These are phyloP conservation scores for Didymella segeticola DNA, from an alignment of 2,329 filamentous ascomycete genomes.

Conservation along the genomic window DNA sequence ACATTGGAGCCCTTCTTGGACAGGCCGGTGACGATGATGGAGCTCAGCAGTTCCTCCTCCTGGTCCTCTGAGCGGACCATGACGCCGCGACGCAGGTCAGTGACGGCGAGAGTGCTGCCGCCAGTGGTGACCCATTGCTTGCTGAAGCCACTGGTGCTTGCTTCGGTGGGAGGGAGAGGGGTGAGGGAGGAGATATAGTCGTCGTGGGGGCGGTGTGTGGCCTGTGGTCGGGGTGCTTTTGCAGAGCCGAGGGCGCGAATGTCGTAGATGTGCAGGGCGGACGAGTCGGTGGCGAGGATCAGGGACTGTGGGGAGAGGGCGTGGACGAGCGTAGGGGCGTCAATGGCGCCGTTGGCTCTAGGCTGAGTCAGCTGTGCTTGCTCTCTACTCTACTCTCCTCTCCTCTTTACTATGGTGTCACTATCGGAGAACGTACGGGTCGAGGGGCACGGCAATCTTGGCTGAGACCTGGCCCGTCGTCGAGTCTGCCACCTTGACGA, in stretches of 20 bases:
- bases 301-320: constrained; percentile 86
- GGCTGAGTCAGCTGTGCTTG: not conserved
- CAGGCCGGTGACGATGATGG: constrained; percentile 77
- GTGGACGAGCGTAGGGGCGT: constrained; percentile 82
- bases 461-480: constrained; percentile 73
- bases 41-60: constrained; percentile 89
- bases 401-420: no score
- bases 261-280: constrained; percentile 87
- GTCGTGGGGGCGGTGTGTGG: constrained; percentile 85
- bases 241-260: constrained; percentile 65
- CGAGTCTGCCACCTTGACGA: constrained; percentile 66
- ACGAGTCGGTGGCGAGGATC: constrained; percentile 88
- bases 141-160: constrained; percentile 85
- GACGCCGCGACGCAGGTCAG: constrained; percentile 85
- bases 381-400: no score
- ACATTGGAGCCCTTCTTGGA: constrained; percentile 72
- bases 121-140: constrained; percentile 97
- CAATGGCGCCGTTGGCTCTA: constrained; percentile 59
- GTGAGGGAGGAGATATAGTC: constrained; percentile 92
- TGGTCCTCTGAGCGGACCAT: constrained; percentile 91
- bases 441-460: constrained; percentile 78
- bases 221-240: constrained; percentile 65
- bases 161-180: constrained; percentile 77
- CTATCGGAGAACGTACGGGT: constrained; percentile 46
- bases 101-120: constrained; percentile 87